Base-by-base conservation (phyloP, 805 yeast species). In the Wickerhamiella slavikovae region DNA sequence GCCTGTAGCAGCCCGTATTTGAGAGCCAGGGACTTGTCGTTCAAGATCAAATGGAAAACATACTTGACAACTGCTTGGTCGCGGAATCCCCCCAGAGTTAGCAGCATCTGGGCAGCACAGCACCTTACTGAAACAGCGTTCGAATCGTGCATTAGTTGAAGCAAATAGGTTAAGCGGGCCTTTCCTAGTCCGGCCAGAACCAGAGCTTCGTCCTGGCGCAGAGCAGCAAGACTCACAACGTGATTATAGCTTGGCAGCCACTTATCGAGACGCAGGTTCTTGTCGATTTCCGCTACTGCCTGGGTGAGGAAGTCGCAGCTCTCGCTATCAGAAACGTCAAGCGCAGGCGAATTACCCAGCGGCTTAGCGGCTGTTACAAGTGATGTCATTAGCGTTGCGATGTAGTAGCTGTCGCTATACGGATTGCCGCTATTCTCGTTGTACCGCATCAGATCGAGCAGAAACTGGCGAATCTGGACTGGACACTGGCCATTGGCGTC, bases 361-460 rank as follows among this genome's bases (percentile, higher is more conserved):
- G 38, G 31, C 17, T 36, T 33, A 26, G 60, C 43, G 3, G 64
- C 42, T 14, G 44, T 48, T 1, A 70, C 66, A 2, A 79, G 49
- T 3, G 74, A 55, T 16, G 54, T 49, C 5, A 83, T 60, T 38
- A 85, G 50, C 2, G 58, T 58, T 3, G 70, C 53, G 4, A 79
- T 47, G 38, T 77, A 85, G 43, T 57, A 64, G 27, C 73, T 58
- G 47, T 85, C 96, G 29, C 71, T 67, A 46, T 66, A 85, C 5
- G 62, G 60, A 46, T 85, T 85, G 39, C 65, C 73, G 14, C 77
- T 60, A 45, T 89, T 85, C 40, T 85, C 95, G 44, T 83, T 83
- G 52, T 70, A 85, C 34, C 77, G 66, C 36, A 85, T 55, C 29
- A 83, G 47, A 42, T 71, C 79, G 32, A 83, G 52, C 27, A 85